These are phyloP conservation scores for Skeletonema grethae DNA, from an alignment of 108 stramenopile genomes.

Conservation along the genomic window DNA sequence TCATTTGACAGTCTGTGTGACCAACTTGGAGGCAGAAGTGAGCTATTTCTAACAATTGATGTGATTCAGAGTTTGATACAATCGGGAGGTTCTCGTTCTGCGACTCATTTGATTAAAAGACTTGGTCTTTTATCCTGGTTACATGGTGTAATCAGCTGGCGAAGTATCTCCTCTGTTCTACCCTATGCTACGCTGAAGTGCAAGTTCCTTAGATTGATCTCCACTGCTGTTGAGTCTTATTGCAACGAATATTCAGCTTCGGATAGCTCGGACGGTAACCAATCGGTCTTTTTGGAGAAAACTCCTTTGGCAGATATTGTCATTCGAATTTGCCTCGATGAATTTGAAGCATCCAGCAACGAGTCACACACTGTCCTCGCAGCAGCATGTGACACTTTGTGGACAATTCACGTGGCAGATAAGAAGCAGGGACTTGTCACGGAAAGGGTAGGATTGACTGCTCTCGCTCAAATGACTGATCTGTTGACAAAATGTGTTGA, in stretches of 20 bases:
- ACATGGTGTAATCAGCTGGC: conserved; percentile 49
- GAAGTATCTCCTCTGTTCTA: conserved; percentile 30
- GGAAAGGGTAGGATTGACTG: conserved; percentile 14
- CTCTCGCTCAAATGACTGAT: conserved; percentile 16
- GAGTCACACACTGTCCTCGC: conserved; percentile 13
- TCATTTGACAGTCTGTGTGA: conserved; percentile 54
- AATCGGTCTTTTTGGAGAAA: conserved; percentile 27
- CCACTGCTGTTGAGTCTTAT: conserved; percentile 33
- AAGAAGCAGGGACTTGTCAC: neutral
- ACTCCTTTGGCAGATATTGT: conserved; percentile 34
- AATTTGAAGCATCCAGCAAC: neutral
- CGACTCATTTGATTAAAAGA: conserved; percentile 42
- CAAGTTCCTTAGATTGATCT: conserved; percentile 37
- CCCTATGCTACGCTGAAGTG: conserved; percentile 30
- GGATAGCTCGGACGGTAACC: conserved; percentile 1
- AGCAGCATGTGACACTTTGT: conserved; percentile 38
- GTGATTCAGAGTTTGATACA: conserved; percentile 29
- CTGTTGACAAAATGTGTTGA: conserved; percentile 31
- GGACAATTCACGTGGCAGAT: conserved; percentile 39
- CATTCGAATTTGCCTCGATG: conserved; percentile 40
- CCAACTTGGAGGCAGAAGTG: conserved; percentile 20
- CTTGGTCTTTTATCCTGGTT: conserved; percentile 52
- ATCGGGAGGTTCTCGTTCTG: conserved; percentile 39
- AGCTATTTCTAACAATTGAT: conserved; percentile 41
- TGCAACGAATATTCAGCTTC: neutral